Evolutionary conservation across 2,329 filamentous ascomycete genomes (phyloP).

Genomic region (Trichophaea hybrida): DNA sequence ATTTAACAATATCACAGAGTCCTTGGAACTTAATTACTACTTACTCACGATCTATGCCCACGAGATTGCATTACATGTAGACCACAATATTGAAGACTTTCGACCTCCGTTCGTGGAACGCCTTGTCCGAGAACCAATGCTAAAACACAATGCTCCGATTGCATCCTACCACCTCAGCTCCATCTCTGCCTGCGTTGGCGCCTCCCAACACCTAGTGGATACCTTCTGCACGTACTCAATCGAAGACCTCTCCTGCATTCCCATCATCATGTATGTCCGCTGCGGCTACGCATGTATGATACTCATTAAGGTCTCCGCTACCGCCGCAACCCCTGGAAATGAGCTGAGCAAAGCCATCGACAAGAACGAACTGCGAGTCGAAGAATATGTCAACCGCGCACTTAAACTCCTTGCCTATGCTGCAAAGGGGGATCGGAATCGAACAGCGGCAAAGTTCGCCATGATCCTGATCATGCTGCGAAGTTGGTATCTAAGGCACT

Average conservation of each 20-base stretch:
- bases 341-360: conserved; percentile 39
- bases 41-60: conserved; percentile 59
- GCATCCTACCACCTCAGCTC: conserved; percentile 51
- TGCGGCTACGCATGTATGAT: conserved; percentile 44
- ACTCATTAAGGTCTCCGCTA: conserved; percentile 46
- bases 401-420: conserved; percentile 52
- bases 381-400: conserved; percentile 49
- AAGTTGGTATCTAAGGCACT: conserved; percentile 10
- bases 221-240: conserved; percentile 49
- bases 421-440: conserved; percentile 45
- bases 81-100: conserved; percentile 44
- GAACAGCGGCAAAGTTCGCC: conserved; percentile 32
- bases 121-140: conserved; percentile 32
- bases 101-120: conserved; percentile 25
- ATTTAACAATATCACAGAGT: conserved; percentile 38
- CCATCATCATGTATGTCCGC: conserved; percentile 40
- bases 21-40: conserved; percentile 48
- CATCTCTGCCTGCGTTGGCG: conserved; percentile 50
- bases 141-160: conserved; percentile 27
- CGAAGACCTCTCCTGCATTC: conserved; percentile 43
- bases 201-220: conserved; percentile 52
- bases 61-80: conserved; percentile 56
- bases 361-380: conserved; percentile 36
- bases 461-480: conserved; percentile 35
- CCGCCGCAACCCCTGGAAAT: conserved; percentile 36